Evolutionary conservation across 2,329 filamentous ascomycete species (phyloP).

Genomic region (Fusarium sp.): DNA sequence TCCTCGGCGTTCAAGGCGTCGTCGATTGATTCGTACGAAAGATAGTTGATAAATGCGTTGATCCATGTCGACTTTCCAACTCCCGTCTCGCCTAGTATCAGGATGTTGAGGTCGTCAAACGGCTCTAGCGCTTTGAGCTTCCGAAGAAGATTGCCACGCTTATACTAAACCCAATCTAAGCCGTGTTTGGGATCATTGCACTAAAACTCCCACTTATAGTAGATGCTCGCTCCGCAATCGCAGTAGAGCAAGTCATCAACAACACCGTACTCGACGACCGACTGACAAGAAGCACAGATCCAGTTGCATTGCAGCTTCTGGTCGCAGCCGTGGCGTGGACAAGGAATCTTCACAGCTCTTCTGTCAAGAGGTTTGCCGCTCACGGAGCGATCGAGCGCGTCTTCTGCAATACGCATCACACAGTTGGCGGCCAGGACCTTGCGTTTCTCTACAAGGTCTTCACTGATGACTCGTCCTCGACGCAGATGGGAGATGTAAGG

Average conservation of each 20-base stretch:
- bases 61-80: background rate
- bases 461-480: background rate
- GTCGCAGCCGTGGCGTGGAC: background rate
- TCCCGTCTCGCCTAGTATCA: conserved; percentile 49
- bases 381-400: background rate
- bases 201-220: background rate
- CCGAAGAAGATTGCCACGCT: background rate
- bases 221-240: background rate
- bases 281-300: background rate
- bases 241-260: background rate
- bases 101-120: background rate
- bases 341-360: background rate
- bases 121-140: background rate
- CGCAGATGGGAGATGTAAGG: background rate
- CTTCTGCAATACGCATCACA: background rate
- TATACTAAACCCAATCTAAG: background rate
- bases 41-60: accelerated
- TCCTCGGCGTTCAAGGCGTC: background rate
- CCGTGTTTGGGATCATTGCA: background rate
- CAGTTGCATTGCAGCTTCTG: background rate
- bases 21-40: background rate
- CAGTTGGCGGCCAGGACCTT: background rate
- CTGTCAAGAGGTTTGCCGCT: background rate
- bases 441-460: background rate
- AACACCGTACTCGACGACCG: background rate